Evolutionary conservation across 345 rosid species (phyloP), one percentile per base, ranked within the genome.

Genomic region (Acer saccharum): DNA sequence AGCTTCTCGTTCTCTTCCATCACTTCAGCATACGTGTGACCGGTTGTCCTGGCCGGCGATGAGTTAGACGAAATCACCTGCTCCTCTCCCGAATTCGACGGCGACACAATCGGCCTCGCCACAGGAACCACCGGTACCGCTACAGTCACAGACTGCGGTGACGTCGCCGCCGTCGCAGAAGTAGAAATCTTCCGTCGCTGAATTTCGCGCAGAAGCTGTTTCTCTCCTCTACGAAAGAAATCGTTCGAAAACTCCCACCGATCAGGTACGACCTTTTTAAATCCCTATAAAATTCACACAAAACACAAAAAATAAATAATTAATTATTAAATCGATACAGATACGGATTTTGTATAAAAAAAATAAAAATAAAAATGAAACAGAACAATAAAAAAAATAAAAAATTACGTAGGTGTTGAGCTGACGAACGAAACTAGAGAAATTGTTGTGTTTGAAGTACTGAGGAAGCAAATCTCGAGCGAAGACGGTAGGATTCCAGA

Each of bases 211-310:
- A 95, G 76, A 23, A 95, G 89, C 78, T 76, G 87, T 78, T 84
- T 92, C 79, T 95, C 91, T 44, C 97, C 95, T 82, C 89, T 86
- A 2, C 90, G 83, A 69, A 95, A 93, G 77, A 73, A 88, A 16
- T 93, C 98, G 78, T 95, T 95, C 0, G 95, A 86, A 79, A 95
- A 95, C 85, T 95, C 98, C 98, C 98, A 95, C 2, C 97, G 93
- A 80, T 95, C 98, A 61, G 98, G 95, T 2, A 90, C 93, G 4
- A 92, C 85, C 81, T 95, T 95, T 46, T 89, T 89, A 58, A 93
- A 95, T 76, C 98, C 97, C 98, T 95, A 17, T 50, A 68, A 66
- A 76, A 9, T 58, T 4, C 52, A 12, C 25, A 41, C 21, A 60
- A 21, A 23, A 41, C 21, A 60, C 18, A 23, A 73, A 55, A 58